Evolutionary conservation across 352 stramenopile species (phyloP).

Genomic region (Thraustotheca clavata): DNA sequence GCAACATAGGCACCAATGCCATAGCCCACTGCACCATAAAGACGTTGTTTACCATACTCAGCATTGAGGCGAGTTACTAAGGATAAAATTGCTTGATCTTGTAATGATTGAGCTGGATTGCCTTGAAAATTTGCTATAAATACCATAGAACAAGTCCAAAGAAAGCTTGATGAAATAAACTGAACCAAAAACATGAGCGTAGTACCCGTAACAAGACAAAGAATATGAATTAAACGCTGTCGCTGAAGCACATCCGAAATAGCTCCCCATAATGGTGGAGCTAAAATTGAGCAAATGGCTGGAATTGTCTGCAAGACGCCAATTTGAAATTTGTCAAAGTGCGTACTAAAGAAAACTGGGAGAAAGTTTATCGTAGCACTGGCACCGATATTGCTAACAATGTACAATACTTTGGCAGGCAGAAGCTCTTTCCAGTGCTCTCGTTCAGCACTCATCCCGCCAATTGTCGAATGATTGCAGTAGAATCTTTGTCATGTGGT

Average conservation of each 20-base stretch:
- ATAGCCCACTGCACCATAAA: slow-evolving; percentile 63
- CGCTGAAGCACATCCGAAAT: slow-evolving; percentile 51
- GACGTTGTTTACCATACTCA: slow-evolving; percentile 68
- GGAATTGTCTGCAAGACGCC: slow-evolving; percentile 54
- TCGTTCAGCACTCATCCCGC: neutral
- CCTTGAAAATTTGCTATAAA: slow-evolving; percentile 70
- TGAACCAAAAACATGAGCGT: slow-evolving; percentile 62
- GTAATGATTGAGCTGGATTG: slow-evolving; percentile 50
- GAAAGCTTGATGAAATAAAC: slow-evolving; percentile 45
- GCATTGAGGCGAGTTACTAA: slow-evolving; percentile 49
- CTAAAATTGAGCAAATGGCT: slow-evolving; percentile 59
- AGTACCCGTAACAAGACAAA: slow-evolving; percentile 46
- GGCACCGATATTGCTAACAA: slow-evolving; percentile 45
- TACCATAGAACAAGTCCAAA: slow-evolving; percentile 61
- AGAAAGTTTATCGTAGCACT: slow-evolving; percentile 73
- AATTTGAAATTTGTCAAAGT: slow-evolving; percentile 73
- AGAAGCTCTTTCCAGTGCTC: slow-evolving; percentile 26
- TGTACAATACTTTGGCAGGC: slow-evolving; percentile 77
- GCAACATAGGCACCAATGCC: slow-evolving; percentile 55
- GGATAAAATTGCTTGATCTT: slow-evolving; percentile 58
- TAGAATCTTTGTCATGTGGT: too few species aligned
- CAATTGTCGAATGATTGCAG: too few species aligned
- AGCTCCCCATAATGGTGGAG: slow-evolving; percentile 54
- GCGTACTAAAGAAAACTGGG: slow-evolving; percentile 29
- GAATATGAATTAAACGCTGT: slow-evolving; percentile 56